Evolutionary conservation across 169 alveolate genomes (phyloP).

Genomic region (Cryptosporidium sp.): DNA sequence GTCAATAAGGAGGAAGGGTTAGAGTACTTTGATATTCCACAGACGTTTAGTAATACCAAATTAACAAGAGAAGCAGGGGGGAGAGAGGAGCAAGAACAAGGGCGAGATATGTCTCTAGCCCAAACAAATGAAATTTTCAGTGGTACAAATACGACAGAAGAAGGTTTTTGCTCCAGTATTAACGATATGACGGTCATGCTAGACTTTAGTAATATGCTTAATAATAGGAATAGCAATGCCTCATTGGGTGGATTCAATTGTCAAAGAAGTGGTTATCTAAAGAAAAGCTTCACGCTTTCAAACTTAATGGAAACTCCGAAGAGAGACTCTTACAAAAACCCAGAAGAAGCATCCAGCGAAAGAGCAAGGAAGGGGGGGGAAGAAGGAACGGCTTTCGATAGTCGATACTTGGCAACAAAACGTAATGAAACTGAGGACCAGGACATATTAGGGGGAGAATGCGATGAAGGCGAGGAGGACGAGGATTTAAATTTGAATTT

Average conservation of each 20-base stretch:
- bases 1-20: not conserved
- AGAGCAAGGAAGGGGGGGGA: not conserved
- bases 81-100: not conserved
- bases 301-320: not conserved
- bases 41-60: not conserved
- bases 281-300: not conserved
- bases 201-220: conserved; percentile 25
- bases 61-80: not conserved
- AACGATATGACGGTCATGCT: conserved; percentile 73
- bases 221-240: not conserved
- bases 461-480: conserved; percentile 21
- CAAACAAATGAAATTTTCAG: not conserved
- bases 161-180: not conserved
- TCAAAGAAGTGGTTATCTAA: not conserved
- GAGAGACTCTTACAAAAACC: not conserved
- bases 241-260: not conserved
- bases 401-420: not conserved
- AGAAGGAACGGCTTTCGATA: not conserved
- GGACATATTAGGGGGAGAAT: not conserved
- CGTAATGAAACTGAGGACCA: not conserved
- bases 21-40: conserved; percentile 34
- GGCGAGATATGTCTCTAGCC: not conserved
- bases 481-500: conserved; percentile 58
- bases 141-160: not conserved
- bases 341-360: not conserved